Base-by-base conservation (phyloP, 352 stramenopile species). In the Blastocystis sp. region DNA sequence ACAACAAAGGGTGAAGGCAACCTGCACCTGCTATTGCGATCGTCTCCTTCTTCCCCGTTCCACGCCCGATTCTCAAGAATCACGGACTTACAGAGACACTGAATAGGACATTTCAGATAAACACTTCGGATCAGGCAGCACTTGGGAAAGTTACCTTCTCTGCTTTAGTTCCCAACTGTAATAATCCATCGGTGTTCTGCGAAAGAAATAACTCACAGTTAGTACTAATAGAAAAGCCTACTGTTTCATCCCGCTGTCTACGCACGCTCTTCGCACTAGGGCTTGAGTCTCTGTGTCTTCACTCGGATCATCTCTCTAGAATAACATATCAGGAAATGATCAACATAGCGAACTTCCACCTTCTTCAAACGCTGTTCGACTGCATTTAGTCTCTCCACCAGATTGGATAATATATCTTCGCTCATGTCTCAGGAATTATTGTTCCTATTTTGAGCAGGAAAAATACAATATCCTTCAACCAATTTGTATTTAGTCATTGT, bases 11-110 rank as follows among this genome's bases (percentile, higher is more conserved):
- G 8, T 39, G 5, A 54, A 18, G 53, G 18, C 13, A 1, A 87
- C 20, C 3, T 53, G 26, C 34, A 87, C 75, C 53, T 39, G 41
- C 75, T 64, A 26, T 88, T 88, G 23, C 37, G 29, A 18, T 43
- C 18, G 76, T 88, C 50, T 0, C 41, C 41, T n/a, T 79, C 77
- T n/a, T 55, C 62, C n/a, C 77, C 77, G 45, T 88, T 79, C 77
- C 77, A 88, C 2, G 77, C 77, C 26, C 69, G 73, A 56, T 88
- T 88, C 66, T 88, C 77, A 3, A 88, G 45, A 64, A 88, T 88
- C 23, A 88, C 77, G 2, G 77, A 88, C 39, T 88, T 88, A 15
- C 77, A 88, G 2, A 88, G 66, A 26, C 77, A 88, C 20, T 64
- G 77, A 15, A 88, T 43, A 15, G 62, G 62, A n/a, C 77, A 88